Base-by-base conservation (phyloP, 441 rosid genomes). In the Jatropha podagrica region DNA sequence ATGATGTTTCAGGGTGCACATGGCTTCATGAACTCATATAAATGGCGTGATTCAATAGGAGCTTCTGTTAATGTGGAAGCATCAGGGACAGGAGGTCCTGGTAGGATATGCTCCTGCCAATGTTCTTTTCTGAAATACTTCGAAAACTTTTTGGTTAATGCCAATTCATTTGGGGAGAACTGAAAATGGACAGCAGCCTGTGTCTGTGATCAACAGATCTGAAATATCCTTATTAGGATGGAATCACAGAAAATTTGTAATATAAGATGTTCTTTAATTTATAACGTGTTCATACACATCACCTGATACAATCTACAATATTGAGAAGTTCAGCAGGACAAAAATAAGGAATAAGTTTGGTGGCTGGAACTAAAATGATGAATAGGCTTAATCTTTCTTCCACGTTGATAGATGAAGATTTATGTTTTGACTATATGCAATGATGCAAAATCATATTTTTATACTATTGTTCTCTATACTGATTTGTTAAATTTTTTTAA, bases 11-110 rank as follows among this genome's bases (percentile, higher is more conserved):
- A 96, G 99, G 99, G 95, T 68, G 87, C 98, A 64, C 98, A 96
- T 81, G 98, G 98, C 82, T 96, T 96, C 85, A 88, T 96, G 91
- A 94, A 83, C 75, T 84, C 92, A 72, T 81, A 93, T 83, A 88
- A 84, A 88, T 92, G 98, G 95, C 92, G 85, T 67, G 88, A 93
- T 78, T 85, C 92, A 61, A 83, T 96, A 77, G 98, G 99, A 77
- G 98, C 99, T 83, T 80, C 87, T 81, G 87, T 96, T 81, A 91
- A 96, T 81, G 90, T 96, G 78, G 99, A 96, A 88, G 99, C 99
- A 69, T 90, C 98, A 81, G 99, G 99, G 26, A 85, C 90, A 8
- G 97, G 97, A 78, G 98, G 99, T 72, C 87, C 83, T 80, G 98
- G 99, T 94, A 88, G 48, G 87, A 74, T 82, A 69, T 68, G 38